Base-by-base conservation (phyloP, 306 rosid species). In the Casuarina equisetifolia region DNA sequence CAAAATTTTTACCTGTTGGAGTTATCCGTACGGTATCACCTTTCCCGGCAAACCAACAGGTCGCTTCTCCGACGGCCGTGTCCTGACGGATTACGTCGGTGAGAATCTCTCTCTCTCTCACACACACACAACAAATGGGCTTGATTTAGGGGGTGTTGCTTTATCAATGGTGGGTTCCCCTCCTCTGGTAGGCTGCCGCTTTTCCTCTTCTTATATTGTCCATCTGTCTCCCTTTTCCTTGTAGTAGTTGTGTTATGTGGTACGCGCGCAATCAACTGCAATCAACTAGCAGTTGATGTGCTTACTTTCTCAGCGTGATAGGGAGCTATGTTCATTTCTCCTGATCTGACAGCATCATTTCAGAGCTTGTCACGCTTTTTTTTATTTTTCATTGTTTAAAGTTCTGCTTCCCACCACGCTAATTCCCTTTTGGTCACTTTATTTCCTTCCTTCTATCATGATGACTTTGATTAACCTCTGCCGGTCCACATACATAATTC, bases 31-130 rank as follows among this genome's bases (percentile, higher is more conserved):
- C 40, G 93, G 96, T 19, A 51, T 81, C 69, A 85, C 87, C 38
- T 91, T 59, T 82, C 93, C 93, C 0, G 82, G 90, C 0, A 78
- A 63, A 38, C 93, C 96, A 1, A 69, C 83, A 0, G 96, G 93
- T 36, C 86, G 32, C 32, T 25, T 25, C 32, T 25, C 32, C 32
- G 32, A 25, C 32, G 32, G 32, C 32, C 32, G 32, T 25, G 32
- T 25, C 32, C 32, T 25, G 32, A 25, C 32, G 32, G 32, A 25
- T 25, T 25, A 25, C 32, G 32, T 25, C 32, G 32, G 32, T 25
- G 32, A 25, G 32, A 25, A 25, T 25, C 32, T 1, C 32, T 25
- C 32, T 25, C 32, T 25, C 32, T 25, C 32, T 25, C 32, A 25
- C 32, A 25, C 32, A 25, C 12, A 13, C 51, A 9, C 51, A 48